These are phyloP conservation scores for Diophrys appendiculata DNA, from an alignment of 73 alveolate species.

Conservation along the genomic window DNA sequence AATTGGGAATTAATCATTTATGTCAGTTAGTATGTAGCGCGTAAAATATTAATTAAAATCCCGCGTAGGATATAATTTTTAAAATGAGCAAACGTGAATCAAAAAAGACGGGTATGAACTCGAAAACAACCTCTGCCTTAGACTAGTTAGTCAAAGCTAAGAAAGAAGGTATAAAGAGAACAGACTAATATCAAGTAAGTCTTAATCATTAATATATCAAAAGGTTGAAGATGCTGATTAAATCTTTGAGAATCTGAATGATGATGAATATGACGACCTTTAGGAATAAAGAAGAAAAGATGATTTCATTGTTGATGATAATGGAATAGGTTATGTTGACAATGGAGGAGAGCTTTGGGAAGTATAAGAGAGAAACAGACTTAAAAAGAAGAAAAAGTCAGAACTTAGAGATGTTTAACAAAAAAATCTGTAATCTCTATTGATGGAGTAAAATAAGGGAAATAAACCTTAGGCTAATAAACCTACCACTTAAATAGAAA, in stretches of 20 bases:
- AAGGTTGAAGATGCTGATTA: constrained; percentile 42
- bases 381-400: constrained; percentile 23
- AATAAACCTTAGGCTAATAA: constrained; percentile 13
- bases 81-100: too few relatives aligned
- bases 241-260: constrained; percentile 54
- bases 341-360: constrained; percentile 73
- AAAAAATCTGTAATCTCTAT: neutral
- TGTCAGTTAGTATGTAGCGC: too few relatives aligned
- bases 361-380: constrained; percentile 25
- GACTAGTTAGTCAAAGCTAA: constrained; percentile 47
- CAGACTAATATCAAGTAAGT: constrained; percentile 57
- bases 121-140: constrained; percentile 33
- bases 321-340: constrained; percentile 66
- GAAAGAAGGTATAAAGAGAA: constrained; percentile 61
- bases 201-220: neutral
- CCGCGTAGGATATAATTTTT: too few relatives aligned
- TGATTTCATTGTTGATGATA: constrained; percentile 71
- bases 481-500: neutral
- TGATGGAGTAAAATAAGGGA: constrained; percentile 6
- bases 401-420: neutral
- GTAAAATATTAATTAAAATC: neutral
- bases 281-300: constrained; percentile 51
- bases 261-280: constrained; percentile 50
- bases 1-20: too few relatives aligned
- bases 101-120: too few relatives aligned